Evolutionary conservation across 306 rosid species (phyloP).

Genomic region (Glycyrrhiza uralensis): DNA sequence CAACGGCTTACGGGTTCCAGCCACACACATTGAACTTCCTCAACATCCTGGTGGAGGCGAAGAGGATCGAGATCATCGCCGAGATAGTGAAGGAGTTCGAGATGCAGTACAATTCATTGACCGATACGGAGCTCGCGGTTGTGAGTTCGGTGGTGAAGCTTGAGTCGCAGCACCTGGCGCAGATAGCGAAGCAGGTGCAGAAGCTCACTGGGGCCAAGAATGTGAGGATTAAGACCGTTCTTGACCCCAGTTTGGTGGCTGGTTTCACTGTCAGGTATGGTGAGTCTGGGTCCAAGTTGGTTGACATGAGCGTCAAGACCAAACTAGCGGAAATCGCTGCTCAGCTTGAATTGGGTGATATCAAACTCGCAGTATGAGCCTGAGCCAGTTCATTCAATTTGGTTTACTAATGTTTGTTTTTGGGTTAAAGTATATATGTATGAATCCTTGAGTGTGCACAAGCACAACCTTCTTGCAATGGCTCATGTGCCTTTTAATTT

Average conservation of each 20-base stretch:
- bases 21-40: constrained; percentile 71
- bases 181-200: constrained; percentile 96
- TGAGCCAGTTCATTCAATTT: neutral
- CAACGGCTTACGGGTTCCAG: constrained; percentile 35
- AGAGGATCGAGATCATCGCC: constrained; percentile 50
- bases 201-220: constrained; percentile 80
- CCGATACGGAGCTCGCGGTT: constrained; percentile 67
- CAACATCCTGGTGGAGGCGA: constrained; percentile 53
- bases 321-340: constrained; percentile 88
- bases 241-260: constrained; percentile 74
- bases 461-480: constrained; percentile 13
- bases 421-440: neutral
- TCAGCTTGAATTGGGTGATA: constrained; percentile 75
- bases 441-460: constrained; percentile 20
- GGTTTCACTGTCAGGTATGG: constrained; percentile 89
- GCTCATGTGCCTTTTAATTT: neutral
- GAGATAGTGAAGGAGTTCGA: constrained; percentile 74
- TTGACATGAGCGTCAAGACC: constrained; percentile 92
- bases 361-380: constrained; percentile 42
- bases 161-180: constrained; percentile 86
- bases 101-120: constrained; percentile 47
- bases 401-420: neutral
- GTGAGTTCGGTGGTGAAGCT: constrained; percentile 89
- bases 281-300: constrained; percentile 64
- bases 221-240: constrained; percentile 69